Base-by-base conservation (phyloP, 805 yeast species). In the Myxozyma nipponensis region DNA sequence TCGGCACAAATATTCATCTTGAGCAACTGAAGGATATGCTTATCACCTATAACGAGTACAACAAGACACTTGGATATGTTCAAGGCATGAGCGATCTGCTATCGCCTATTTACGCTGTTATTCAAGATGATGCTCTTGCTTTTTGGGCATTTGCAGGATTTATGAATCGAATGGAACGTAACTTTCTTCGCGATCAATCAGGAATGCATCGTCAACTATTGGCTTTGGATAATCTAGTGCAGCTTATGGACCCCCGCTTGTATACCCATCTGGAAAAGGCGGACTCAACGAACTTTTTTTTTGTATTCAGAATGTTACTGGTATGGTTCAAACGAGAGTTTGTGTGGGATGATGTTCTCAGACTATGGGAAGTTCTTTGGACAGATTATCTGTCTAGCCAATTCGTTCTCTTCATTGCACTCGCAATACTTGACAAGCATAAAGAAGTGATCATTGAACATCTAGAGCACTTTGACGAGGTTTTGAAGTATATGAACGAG, bases 71-170 rank as follows among this genome's bases (percentile, higher is more conserved):
- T 59, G 98, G 98, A 0, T 93, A 93, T 63, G 96, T 93, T 18
- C 99, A 93, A 70, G 99, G 99, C 1, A 93, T 93, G 99, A 81
- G 93, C 7, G 99, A 93, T 67, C 71, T 93, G 45, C 71, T 93
- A 34, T 84, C 96, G 0, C 97, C 97, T 0, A 68, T 93, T 2
- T 93, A 88, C 65, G 76, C 72, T 3, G 62, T 72, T 60, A 58
- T 73, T 28, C 74, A 72, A 52, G 95, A 90, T 65, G 96, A 90
- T 59, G 72, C 83, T 0, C 62, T 88, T 22, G 74, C 96, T 4
- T 93, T 93, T 66, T 88, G 96, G 95, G 83, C 89, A 6, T 91
- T 93, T 70, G 75, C 79, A 2, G 79, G 81, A 36, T 86, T 87
- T 59, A 91, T 93, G 98, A 88, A 86, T 44, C 73, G 93, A 48